Percentiles rank a stretch among this genome's conserved stretches.
phyloP scores from a whole-genome alignment of 2,329 filamentous ascomycete species.

The Tolypocladium cylindrosporum region DNA sequence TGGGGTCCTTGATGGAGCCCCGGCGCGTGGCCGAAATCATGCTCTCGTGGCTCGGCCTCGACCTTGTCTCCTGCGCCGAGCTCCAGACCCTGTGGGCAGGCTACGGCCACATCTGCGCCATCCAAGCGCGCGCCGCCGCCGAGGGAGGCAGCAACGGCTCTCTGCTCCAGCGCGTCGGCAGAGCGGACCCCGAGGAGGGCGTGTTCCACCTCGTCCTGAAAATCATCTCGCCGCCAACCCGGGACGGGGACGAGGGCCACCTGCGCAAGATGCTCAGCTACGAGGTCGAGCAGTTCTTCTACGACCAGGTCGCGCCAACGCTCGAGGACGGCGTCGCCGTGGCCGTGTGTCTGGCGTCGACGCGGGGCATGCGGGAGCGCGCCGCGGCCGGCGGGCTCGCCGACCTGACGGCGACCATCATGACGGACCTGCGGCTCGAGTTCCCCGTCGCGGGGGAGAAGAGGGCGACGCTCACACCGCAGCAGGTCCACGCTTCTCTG shows the following conservation, averaged over 20 bases:
- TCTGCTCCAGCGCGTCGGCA: not conserved
- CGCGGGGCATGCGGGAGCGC: conserved; percentile 14
- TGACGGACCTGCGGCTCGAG: conserved; percentile 42
- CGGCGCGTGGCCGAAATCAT: conserved; percentile 27
- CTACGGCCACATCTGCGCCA: conserved; percentile 45
- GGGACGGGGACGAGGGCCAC: conserved; percentile 45
- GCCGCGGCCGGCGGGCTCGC: conserved; percentile 18
- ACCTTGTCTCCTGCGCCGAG: conserved; percentile 26
- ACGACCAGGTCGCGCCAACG: conserved; percentile 41
- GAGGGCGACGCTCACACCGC: conserved; percentile 31
- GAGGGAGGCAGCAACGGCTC: not conserved
- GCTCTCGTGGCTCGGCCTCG: conserved; percentile 27
- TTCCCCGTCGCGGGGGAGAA: conserved; percentile 50
- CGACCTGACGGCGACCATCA: conserved; percentile 40
- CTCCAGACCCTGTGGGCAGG: conserved; percentile 40
- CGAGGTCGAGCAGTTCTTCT: conserved; percentile 57
- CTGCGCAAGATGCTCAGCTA: conserved; percentile 58
- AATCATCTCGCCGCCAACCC: conserved; percentile 38
- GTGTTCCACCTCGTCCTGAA: conserved; percentile 44
- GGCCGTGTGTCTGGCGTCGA: conserved; percentile 39
- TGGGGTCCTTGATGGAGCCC: conserved; percentile 7
- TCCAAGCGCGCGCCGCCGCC: conserved; percentile 30
- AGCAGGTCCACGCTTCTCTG: conserved; percentile 42
- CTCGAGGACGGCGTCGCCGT: conserved; percentile 34
- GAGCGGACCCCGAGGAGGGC: not conserved